Evolutionary conservation across 1,139 yeast genomes (phyloP).

Genomic region (Taiozyma sp.): DNA sequence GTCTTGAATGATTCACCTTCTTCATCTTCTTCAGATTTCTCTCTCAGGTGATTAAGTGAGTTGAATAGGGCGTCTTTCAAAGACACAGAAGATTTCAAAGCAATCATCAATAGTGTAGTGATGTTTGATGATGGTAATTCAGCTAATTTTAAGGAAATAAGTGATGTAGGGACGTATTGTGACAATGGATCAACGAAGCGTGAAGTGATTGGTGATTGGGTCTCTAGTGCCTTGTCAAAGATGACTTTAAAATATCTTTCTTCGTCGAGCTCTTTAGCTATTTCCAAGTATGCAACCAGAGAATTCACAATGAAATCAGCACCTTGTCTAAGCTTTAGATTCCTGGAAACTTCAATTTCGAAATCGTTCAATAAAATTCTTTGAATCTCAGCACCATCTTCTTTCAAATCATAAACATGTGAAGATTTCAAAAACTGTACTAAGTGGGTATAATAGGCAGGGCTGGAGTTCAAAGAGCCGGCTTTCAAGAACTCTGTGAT

Average conservation of each 20-base stretch:
- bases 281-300: conserved; percentile 11
- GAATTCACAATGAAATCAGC: conserved; percentile 23
- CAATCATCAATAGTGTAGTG: conserved; percentile 9
- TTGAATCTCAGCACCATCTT: conserved; percentile 11
- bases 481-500: conserved; percentile 40
- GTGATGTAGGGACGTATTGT: conserved; percentile 4
- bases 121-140: conserved; percentile 2
- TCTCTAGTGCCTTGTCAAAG: conserved; percentile 12
- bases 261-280: conserved; percentile 1
- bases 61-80: conserved; percentile 5
- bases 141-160: conserved; percentile 4
- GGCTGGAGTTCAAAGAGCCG: conserved; percentile 49
- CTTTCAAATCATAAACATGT: conserved; percentile 4
- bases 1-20: conserved; percentile 18
- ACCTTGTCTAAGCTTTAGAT: conserved; percentile 23
- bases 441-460: conserved; percentile 39
- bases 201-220: conserved; percentile 5
- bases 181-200: conserved; percentile 12
- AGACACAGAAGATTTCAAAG: conserved; percentile 3
- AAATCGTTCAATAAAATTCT: conserved; percentile 21
- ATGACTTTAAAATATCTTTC: not conserved
- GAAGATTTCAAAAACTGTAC: conserved; percentile 9
- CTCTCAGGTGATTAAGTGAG: conserved; percentile 11
- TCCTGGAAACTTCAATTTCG: conserved; percentile 23
- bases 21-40: conserved; percentile 21